Base-by-base conservation (phyloP, 1,284 basidiomycete genomes). In the Ganoderma multipileum region DNA sequence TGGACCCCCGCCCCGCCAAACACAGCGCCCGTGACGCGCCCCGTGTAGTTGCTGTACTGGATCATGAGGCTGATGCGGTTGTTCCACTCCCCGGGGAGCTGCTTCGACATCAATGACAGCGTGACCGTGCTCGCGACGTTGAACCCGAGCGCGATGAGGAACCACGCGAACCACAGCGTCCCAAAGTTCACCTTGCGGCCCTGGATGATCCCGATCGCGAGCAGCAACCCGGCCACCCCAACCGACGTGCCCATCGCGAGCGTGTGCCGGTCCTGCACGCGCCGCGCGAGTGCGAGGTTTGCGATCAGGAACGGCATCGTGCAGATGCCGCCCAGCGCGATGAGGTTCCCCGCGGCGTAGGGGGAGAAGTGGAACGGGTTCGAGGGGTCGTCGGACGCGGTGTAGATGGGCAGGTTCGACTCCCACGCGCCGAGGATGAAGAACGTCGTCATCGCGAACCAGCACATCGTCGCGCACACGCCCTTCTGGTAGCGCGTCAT, bases 361-460 rank as follows among this genome's bases (percentile, higher is more conserved):
- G 90, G 90, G 2, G 85, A 85, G 82, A 87, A 91, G 71, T 82
- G 76, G 76, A 92, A 86, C 12, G 76, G 79, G 42, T 72, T 76
- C 39, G 73, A 63, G 36, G 69, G 71, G 28, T 72, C 73, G 67
- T 68, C 41, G 12, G 76, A 75, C 9, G 85, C 85, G 54, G 86
- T 85, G 76, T 87, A 91, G 66, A 92, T 84, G 33, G 91, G 91
- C 65, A 92, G 85, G 77, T 91, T 92, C 50, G 87, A 82, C 75
- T 93, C 90, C 90, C 90, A 92, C 23, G 86, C 86, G 20, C 89
- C 90, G 63, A 92, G 86, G 74, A 91, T 84, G 79, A 91, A 90
- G 83, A 92, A 93, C 76, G 87, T 90, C 11, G 87, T 85, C 89
- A 92, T 91, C 50, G 90, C 85, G 73, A 87, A 89, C 87, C 89